A percentile compares a stretch with the other conserved stretches of the same genome.
Evolutionary conservation across 225 moss, liverwort and hornwort species (phyloP).

Genomic region (Sphagnum contortum): DNA sequence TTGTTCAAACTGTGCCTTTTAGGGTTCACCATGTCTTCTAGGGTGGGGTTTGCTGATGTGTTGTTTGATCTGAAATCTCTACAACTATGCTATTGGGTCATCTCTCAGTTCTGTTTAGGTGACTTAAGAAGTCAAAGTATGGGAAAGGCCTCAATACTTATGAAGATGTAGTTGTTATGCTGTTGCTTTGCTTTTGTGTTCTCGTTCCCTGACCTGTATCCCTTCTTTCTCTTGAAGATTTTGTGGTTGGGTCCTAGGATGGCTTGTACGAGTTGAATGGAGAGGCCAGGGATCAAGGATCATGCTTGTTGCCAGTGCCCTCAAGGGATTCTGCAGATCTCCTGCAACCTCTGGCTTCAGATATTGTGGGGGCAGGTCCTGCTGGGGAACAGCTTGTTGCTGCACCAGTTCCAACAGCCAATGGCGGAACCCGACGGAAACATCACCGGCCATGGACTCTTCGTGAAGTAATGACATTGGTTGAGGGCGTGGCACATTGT

Average conservation of each 20-base stretch:
- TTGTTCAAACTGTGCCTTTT: too few species aligned
- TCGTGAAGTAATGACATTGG: slow-evolving; percentile 92
- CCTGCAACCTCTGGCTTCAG: slow-evolving; percentile 54
- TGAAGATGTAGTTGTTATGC: too few species aligned
- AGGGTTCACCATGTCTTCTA: too few species aligned
- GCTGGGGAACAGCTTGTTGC: slow-evolving; percentile 51
- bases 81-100: too few species aligned
- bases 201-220: not conserved
- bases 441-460: slow-evolving; percentile 97
- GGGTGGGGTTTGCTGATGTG: too few species aligned
- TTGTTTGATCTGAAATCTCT: too few species aligned
- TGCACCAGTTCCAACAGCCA: slow-evolving; percentile 90
- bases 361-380: slow-evolving; percentile 33
- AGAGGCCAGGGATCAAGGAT: slow-evolving; percentile 70
- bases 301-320: slow-evolving; percentile 59
- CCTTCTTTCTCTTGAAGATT: not conserved
- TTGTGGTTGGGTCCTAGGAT: slow-evolving; percentile 36
- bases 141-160: too few species aligned
- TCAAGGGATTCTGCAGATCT: slow-evolving; percentile 54
- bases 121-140: too few species aligned
- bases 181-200: too few species aligned
- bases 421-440: slow-evolving; percentile 88
- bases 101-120: too few species aligned
- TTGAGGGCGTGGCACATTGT: slow-evolving; percentile 93
- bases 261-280: slow-evolving; percentile 40